phyloP scores from a whole-genome alignment of 1,139 yeast genomes.

The Candida sp. region DNA sequence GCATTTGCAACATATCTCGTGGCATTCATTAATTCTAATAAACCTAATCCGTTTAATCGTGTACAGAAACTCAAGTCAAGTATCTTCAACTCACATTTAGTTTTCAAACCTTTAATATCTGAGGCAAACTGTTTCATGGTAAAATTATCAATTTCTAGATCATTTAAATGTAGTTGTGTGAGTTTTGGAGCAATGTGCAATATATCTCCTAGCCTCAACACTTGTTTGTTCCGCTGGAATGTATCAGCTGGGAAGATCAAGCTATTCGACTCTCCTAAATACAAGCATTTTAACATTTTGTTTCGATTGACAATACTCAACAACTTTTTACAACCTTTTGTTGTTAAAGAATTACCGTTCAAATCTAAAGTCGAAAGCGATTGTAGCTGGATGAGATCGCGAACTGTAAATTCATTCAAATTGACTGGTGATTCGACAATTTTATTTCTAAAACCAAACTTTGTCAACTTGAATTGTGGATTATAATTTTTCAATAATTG shows the following conservation, averaged over 20 bases:
- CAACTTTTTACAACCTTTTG: slow-evolving; percentile 28
- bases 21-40: slow-evolving; percentile 27
- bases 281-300: slow-evolving; percentile 14
- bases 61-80: slow-evolving; percentile 38
- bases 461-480: slow-evolving; percentile 22
- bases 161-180: slow-evolving; percentile 24
- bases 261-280: slow-evolving; percentile 29
- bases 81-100: slow-evolving; percentile 14
- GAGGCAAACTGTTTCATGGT: slow-evolving; percentile 28
- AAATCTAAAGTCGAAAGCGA: slow-evolving; percentile 27
- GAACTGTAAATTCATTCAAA: slow-evolving; percentile 21
- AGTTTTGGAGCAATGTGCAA: slow-evolving; percentile 22
- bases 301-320: slow-evolving; percentile 17
- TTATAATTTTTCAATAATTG: slow-evolving; percentile 27
- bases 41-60: slow-evolving; percentile 36
- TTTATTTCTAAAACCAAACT: slow-evolving; percentile 29
- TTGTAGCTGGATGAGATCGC: slow-evolving; percentile 23
- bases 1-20: slow-evolving; percentile 3
- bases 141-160: slow-evolving; percentile 35
- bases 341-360: slow-evolving; percentile 29
- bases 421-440: slow-evolving; percentile 11
- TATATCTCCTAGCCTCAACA: slow-evolving; percentile 18
- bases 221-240: slow-evolving; percentile 9
- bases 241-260: slow-evolving; percentile 26
- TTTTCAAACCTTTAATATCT: slow-evolving; percentile 14